Percentiles rank a stretch among this genome's conserved stretches.
Evolutionary conservation across 2,329 filamentous ascomycete genomes (phyloP).

Genomic region (Nigrograna mackinnonii): DNA sequence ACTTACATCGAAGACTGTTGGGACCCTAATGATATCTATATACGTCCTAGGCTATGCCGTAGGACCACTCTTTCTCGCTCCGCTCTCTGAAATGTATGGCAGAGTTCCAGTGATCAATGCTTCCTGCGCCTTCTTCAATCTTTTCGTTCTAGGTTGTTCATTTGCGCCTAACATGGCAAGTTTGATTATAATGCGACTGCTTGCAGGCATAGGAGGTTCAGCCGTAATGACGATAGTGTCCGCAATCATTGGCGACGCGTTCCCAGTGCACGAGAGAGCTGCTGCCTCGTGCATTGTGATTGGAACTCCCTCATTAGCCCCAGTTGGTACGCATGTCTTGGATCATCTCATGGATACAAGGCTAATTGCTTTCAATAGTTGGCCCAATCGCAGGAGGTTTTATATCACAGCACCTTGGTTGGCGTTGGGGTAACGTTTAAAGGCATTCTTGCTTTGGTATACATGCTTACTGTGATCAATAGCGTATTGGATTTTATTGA

Average conservation of each 20-base stretch:
- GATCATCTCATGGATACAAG: not conserved
- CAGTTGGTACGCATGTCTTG: conserved; percentile 7
- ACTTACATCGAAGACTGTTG: conserved; percentile 18
- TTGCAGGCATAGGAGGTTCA: conserved; percentile 16
- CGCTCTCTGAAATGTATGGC: conserved; percentile 30
- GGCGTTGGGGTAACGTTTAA: conserved; percentile 13
- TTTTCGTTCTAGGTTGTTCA: conserved; percentile 11
- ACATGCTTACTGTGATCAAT: not conserved
- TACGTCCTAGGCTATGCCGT: conserved; percentile 34
- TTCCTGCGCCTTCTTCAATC: conserved; percentile 22
- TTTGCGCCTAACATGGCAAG: conserved; percentile 16
- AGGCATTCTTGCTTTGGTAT: not conserved
- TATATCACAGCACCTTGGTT: conserved; percentile 16
- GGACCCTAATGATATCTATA: conserved; percentile 28
- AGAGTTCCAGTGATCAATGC: conserved; percentile 23
- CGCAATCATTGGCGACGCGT: conserved; percentile 15
- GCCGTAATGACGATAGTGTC: conserved; percentile 18
- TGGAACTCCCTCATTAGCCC: conserved; percentile 14
- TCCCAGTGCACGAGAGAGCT: conserved; percentile 14
- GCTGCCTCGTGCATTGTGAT: conserved; percentile 14
- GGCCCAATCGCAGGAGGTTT: conserved; percentile 21
- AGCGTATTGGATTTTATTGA: conserved; percentile 21
- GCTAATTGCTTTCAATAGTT: conserved; percentile 7
- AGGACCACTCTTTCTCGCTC: conserved; percentile 32
- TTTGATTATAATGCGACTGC: conserved; percentile 16